Conservation (phyloP, 1,284 basidiomycete species). For the Volvariella surrecta region DNA sequence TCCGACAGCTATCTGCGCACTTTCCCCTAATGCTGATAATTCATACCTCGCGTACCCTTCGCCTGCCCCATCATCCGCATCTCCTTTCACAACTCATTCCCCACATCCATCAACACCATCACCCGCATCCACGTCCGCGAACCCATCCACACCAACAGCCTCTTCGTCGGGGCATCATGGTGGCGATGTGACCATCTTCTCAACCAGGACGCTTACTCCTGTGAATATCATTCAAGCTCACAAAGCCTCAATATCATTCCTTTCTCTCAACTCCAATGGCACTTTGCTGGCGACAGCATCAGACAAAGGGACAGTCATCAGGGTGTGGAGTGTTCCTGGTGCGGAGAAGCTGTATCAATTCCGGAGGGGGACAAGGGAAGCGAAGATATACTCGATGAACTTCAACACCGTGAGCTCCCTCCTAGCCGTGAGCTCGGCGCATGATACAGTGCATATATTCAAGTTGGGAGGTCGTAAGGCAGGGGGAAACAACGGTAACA, state of each 20-base stretch:
- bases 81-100: slow-evolving; percentile 40
- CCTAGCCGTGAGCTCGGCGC: slow-evolving; percentile 85
- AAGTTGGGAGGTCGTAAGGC: slow-evolving; percentile 47
- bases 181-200: slow-evolving; percentile 91
- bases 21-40: slow-evolving; percentile 92
- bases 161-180: slow-evolving; percentile 29
- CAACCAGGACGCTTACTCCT: slow-evolving; percentile 84
- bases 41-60: slow-evolving; percentile 96
- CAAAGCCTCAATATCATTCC: slow-evolving; percentile 85
- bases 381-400: slow-evolving; percentile 85
- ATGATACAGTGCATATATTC: slow-evolving; percentile 97
- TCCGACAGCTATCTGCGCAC: slow-evolving; percentile 83
- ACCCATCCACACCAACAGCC: slow-evolving; percentile 14
- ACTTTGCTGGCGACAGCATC: slow-evolving; percentile 90
- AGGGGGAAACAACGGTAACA: slow-evolving; percentile 12
- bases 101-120: slow-evolving; percentile 28
- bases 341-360: slow-evolving; percentile 96
- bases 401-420: slow-evolving; percentile 85
- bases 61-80: slow-evolving; percentile 78
- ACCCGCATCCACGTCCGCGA: slow-evolving; percentile 17
- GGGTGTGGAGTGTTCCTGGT: slow-evolving; percentile 87
- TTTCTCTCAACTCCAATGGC: slow-evolving; percentile 83
- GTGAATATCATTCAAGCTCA: slow-evolving; percentile 97
- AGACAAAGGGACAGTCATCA: slow-evolving; percentile 96
- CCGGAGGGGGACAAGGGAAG: slow-evolving; percentile 80